Conservation (phyloP, 2,329 filamentous ascomycete genomes). For the Cordyceps tenuipes region DNA sequence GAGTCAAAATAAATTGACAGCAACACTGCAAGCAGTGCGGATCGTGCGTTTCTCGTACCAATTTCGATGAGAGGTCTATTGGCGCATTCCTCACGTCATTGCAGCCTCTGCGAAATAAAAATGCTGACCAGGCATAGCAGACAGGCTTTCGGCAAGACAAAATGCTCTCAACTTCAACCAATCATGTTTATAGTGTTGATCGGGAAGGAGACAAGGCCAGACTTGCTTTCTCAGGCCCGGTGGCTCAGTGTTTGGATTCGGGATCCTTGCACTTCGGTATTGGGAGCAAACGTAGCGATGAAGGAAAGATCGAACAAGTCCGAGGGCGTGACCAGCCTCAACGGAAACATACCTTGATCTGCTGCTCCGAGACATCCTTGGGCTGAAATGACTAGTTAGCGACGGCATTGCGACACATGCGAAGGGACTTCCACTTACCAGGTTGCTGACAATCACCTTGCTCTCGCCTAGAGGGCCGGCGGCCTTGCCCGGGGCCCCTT, state of each 20-base stretch:
- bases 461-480: constrained; percentile 60
- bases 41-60: constrained; percentile 12
- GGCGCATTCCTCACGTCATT: constrained; percentile 9
- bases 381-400: constrained; percentile 57
- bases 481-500: constrained; percentile 57
- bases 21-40: constrained; percentile 3
- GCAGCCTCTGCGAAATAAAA: constrained; percentile 4
- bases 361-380: constrained; percentile 88
- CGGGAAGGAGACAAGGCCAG: constrained; percentile 14
- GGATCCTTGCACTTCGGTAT: constrained; percentile 17
- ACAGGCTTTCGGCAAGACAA: constrained; percentile 6
- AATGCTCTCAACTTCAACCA: constrained; percentile 24
- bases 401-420: background rate
- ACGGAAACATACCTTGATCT: constrained; percentile 99
- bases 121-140: constrained; percentile 45
- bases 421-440: constrained; percentile 54
- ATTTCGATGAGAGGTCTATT: constrained; percentile 10
- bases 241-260: constrained; percentile 3
- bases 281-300: constrained; percentile 30
- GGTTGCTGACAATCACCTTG: constrained; percentile 97
- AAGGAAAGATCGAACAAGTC: constrained; percentile 57
- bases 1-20: constrained; percentile 5
- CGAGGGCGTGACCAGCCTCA: constrained; percentile 59
- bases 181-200: constrained; percentile 9
- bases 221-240: constrained; percentile 3